Conservation (phyloP, 1,139 yeast genomes). For the Candida freyschussii region DNA sequence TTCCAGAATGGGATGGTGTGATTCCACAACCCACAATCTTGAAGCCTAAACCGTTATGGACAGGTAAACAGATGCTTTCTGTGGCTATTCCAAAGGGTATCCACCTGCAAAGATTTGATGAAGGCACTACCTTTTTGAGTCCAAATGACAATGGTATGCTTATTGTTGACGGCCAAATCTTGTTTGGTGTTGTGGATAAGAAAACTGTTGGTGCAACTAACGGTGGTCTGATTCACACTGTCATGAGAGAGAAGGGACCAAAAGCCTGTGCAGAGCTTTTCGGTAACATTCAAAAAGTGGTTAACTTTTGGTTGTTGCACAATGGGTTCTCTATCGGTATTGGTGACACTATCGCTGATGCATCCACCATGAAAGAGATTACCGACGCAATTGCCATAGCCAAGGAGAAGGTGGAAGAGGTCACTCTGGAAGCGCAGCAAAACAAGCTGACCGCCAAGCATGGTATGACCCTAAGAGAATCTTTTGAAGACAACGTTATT, state of each 20-base stretch:
- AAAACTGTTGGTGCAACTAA: slow-evolving; percentile 98
- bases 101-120: slow-evolving; percentile 89
- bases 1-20: slow-evolving; percentile 98
- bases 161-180: slow-evolving; percentile 42
- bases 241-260: slow-evolving; percentile 96
- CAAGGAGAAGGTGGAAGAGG: slow-evolving; percentile 87
- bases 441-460: slow-evolving; percentile 91
- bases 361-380: slow-evolving; percentile 89
- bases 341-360: slow-evolving; percentile 99
- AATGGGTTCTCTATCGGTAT: slow-evolving; percentile 98
- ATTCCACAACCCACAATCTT: slow-evolving; percentile 95
- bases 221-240: slow-evolving; percentile 96
- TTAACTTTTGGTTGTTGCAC: slow-evolving; percentile 93
- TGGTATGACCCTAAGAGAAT: slow-evolving; percentile 98
- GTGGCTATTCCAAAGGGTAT: slow-evolving; percentile 95
- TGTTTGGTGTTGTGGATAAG: slow-evolving; percentile 97
- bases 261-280: slow-evolving; percentile 84
- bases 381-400: slow-evolving; percentile 92
- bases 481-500: slow-evolving; percentile 95
- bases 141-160: slow-evolving; percentile 53
- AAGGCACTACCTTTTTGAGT: slow-evolving; percentile 75
- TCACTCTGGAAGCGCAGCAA: slow-evolving; percentile 85
- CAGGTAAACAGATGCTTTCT: slow-evolving; percentile 92
- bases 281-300: slow-evolving; percentile 91
- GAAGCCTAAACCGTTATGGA: slow-evolving; percentile 96